Conservation (phyloP, 805 yeast species). For the Lipomyces orientalis region DNA sequence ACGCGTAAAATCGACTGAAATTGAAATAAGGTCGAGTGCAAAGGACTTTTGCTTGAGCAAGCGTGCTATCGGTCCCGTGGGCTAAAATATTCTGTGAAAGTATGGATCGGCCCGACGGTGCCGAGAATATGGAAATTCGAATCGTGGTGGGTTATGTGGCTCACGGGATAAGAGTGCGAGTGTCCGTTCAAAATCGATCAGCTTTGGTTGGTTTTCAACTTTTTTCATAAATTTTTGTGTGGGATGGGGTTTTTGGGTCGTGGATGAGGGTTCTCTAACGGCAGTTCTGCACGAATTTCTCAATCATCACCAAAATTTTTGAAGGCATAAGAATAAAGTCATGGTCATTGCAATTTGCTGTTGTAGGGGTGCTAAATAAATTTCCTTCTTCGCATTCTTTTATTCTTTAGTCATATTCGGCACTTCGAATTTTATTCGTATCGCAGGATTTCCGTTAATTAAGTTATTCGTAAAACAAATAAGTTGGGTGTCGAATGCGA, state of each 20-base stretch:
- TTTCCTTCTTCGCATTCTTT: too few relatives aligned
- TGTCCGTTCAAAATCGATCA: neutral
- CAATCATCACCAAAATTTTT: too few relatives aligned
- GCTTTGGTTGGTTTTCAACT: neutral
- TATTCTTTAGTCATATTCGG: too few relatives aligned
- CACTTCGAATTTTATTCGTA: too few relatives aligned
- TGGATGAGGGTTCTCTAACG: too few relatives aligned
- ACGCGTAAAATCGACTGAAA: conserved; percentile 19
- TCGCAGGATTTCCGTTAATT: too few relatives aligned
- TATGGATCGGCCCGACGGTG: neutral
- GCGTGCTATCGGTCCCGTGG: neutral
- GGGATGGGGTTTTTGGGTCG: neutral
- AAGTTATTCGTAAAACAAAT: too few relatives aligned
- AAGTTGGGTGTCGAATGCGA: too few relatives aligned
- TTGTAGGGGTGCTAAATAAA: too few relatives aligned
- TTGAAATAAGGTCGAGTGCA: neutral
- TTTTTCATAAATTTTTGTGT: neutral
- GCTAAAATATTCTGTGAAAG: neutral
- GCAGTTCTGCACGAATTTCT: neutral
- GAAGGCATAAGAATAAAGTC: too few relatives aligned
- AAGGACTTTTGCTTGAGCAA: neutral
- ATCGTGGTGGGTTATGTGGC: neutral
- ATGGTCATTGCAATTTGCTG: too few relatives aligned
- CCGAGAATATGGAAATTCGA: neutral
- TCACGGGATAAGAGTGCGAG: neutral